Base-by-base conservation (phyloP, 306 rosid species). In the Pterocarpus macrocarpus region DNA sequence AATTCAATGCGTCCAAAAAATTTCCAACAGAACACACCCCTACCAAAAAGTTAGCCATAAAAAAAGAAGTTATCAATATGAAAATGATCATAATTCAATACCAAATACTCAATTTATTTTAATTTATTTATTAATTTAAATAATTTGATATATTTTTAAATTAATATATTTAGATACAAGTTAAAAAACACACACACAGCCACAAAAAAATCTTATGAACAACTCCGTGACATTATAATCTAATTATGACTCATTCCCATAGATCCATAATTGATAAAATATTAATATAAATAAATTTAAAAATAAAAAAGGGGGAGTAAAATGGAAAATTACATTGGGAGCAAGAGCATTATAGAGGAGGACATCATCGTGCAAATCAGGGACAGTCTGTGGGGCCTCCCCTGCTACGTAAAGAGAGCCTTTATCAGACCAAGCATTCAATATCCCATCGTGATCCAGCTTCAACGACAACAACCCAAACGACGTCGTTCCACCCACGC, bases 361-460 rank as follows among this genome's bases (percentile, higher is more conserved):
- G 32, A 79, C 49, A 69, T 49, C 73, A 61, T 81, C 79, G 5
- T 59, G 71, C 38, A 91, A 86, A 64, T 89, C 86, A 16, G 97
- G 97, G 0, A 93, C 97, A n/a, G 83, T 77, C 36, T 89, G 97
- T 52, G 94, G 94, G 8, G 86, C 64, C 65, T 85, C 92, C 3
- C 76, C 88, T 14, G 81, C 88, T 4, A 96, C 85, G 59, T 61
- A 93, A 7, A 93, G 90, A 5, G 99, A 76, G 28, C 97, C 94
- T 72, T 93, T 89, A 57, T 91, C 94, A 17, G 98, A 90, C 99
- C 99, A 96, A 64, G 97, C 98, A 43, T 90, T 90, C 80, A 96
- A 64, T 68, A 96, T 92, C 52, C 87, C 98, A 70, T 89, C 71
- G 63, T 92, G 93, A 86, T 96, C 93, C 55, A 96, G 91, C 88